These are phyloP conservation scores for Panaeolus cyanescens DNA, from an alignment of 768 basidiomycete species.

Conservation along the genomic window DNA sequence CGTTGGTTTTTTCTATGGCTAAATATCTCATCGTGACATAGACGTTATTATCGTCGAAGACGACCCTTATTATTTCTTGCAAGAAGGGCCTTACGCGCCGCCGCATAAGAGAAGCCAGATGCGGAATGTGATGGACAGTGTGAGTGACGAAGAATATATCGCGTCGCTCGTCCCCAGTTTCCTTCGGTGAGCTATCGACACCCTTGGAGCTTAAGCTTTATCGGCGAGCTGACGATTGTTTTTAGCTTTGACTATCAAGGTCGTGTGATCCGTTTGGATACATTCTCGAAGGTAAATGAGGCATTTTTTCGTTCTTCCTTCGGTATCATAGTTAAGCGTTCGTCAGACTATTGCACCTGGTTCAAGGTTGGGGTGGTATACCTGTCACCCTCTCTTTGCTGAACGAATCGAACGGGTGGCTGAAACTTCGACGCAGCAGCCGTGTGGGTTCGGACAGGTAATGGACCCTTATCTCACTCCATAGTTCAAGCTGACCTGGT, in stretches of 20 bases:
- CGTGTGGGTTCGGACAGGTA: conserved; percentile 74
- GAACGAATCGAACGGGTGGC: conserved; percentile 71
- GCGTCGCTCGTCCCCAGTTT: conserved; percentile 61
- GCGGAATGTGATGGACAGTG: conserved; percentile 5
- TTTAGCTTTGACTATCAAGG: conserved; percentile 72
- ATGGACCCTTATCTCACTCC: not conserved
- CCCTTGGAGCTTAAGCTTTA: no score
- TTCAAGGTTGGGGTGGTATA: conserved; percentile 78
- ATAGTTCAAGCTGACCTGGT: no score
- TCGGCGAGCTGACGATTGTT: not conserved
- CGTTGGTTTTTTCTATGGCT: no score
- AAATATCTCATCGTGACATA: conserved; percentile 23
- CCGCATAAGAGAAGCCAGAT: conserved; percentile 33
- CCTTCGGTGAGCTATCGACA: conserved; percentile 58
- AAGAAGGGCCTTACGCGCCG: conserved; percentile 56
- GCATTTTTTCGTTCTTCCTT: not conserved
- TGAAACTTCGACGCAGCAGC: conserved; percentile 70
- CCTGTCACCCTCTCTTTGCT: conserved; percentile 73
- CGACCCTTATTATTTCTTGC: conserved; percentile 81
- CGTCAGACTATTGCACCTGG: conserved; percentile 76
- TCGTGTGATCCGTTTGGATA: conserved; percentile 81
- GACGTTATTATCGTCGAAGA: conserved; percentile 83
- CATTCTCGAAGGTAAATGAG: conserved; percentile 65
- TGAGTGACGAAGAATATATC: conserved; percentile 44
- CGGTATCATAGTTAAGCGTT: not conserved